A percentile compares a stretch with the other conserved stretches of the same genome.
Conservation (phyloP, 768 basidiomycete genomes). For the Lactifluus rugatus region DNA sequence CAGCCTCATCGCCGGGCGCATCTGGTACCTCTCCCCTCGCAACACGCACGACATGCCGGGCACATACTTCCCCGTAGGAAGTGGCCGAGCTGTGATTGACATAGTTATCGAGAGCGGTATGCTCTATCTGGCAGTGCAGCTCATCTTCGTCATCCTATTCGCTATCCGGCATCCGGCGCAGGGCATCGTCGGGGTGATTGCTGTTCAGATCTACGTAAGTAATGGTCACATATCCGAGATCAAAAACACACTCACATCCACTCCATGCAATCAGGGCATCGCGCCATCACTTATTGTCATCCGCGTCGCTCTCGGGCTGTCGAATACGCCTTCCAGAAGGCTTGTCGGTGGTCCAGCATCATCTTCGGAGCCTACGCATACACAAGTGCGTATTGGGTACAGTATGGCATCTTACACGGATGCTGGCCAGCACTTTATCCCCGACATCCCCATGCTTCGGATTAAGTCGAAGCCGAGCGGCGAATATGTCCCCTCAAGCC, state of each 20-base stretch:
- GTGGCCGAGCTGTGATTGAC: conserved; percentile 21
- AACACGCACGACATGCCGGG: conserved; percentile 10
- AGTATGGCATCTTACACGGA: neutral
- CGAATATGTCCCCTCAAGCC: neutral
- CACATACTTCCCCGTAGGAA: neutral
- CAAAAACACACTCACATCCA: neutral
- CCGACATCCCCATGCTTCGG: neutral
- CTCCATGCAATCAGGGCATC: conserved; percentile 2
- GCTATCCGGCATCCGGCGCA: conserved; percentile 29
- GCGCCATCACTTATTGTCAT: conserved; percentile 8
- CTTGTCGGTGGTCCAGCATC: neutral
- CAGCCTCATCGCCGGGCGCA: conserved; percentile 31
- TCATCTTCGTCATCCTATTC: conserved; percentile 34
- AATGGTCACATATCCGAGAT: neutral
- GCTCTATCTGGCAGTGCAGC: conserved; percentile 32
- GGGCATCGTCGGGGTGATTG: conserved; percentile 29
- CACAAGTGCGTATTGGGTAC: neutral
- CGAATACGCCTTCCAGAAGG: neutral
- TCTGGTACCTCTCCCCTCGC: conserved; percentile 25
- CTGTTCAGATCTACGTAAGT: conserved; percentile 34
- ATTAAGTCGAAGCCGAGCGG: neutral
- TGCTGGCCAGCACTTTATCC: neutral
- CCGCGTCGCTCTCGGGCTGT: conserved; percentile 9
- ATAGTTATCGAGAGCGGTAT: conserved; percentile 34
- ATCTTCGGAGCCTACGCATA: neutral